These are phyloP conservation scores for Pilobolus umbonatus DNA, from an alignment of 192 early-diverging fungal species.

Conservation along the genomic window DNA sequence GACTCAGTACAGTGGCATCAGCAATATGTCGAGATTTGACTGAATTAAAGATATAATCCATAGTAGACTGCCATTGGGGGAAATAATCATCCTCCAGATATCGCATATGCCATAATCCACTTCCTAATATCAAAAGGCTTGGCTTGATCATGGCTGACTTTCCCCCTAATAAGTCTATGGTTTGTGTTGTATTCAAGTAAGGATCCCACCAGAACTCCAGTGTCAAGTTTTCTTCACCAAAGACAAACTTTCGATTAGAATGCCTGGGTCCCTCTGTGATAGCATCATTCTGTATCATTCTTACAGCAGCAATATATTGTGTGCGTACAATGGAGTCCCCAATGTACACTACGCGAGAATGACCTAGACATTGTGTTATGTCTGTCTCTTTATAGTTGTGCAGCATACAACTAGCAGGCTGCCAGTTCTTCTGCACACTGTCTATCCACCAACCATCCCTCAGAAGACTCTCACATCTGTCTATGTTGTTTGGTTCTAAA, in stretches of 20 bases:
- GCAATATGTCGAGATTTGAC: conserved; percentile 27
- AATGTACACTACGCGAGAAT: conserved; percentile 49
- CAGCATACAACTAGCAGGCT: conserved; percentile 57
- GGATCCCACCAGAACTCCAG: conserved; percentile 77
- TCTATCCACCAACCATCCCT: conserved; percentile 54
- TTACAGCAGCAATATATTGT: conserved; percentile 51
- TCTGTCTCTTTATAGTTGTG: conserved; percentile 45
- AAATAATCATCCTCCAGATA: conserved; percentile 43
- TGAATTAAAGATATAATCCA: conserved; percentile 36
- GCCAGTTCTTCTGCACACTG: conserved; percentile 43
- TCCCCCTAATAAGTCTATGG: conserved; percentile 18
- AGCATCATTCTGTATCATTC: conserved; percentile 37
- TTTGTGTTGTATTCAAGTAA: conserved; percentile 48
- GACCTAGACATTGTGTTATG: conserved; percentile 40
- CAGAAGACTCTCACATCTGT: conserved; percentile 37
- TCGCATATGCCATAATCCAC: conserved; percentile 65
- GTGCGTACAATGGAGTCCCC: conserved; percentile 67
- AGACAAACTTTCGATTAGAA: conserved; percentile 38
- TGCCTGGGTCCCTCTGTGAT: conserved; percentile 30
- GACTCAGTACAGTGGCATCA: conserved; percentile 28
- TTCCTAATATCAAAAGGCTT: conserved; percentile 43
- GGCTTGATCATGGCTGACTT: conserved; percentile 11
- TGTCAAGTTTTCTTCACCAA: conserved; percentile 24
- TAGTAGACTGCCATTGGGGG: conserved; percentile 36
- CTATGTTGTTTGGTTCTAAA: conserved; percentile 38